Base-by-base conservation (phyloP, 495 filamentous ascomycete genomes). In the Penicillium herquei region DNA sequence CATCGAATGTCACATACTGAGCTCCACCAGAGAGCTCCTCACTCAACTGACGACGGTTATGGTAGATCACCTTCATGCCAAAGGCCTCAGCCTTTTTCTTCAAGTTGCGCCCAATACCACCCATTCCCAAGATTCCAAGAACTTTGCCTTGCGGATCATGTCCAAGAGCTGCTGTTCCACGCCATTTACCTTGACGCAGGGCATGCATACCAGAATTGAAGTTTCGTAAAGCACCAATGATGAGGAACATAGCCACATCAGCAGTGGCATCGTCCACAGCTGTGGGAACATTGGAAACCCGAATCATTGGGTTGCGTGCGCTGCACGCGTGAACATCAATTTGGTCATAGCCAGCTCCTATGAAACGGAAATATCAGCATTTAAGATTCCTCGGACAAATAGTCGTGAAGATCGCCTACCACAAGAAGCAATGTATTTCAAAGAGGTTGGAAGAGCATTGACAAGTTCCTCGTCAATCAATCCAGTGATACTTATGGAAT, bases 41-140 rank as follows among this genome's bases (percentile, higher is more conserved):
- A 53, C 70, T 78, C 45, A 87, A 61, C 51, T 75, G 65, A 12
- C 69, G 70, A 7, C 79, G 76, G 66, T 92, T 93, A 58, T 89
- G 75, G 58, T 93, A 93, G 32, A 83, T 74, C 5, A 88, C 80
- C 46, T 68, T 78, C 85, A 89, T 87, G 0, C 84, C 84, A 61
- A 89, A 84, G 7, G 78, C 81, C 57, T 74, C 71, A 0, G 80
- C 84, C 67, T 81, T 80, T 51, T 67, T 71, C 62, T 84, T 73
- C 60, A 82, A 46, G 54, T 83, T 80, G 3, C 82, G 75, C 1
- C 91, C 91, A 49, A 96, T 96, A 0, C 91, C 90, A 8, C 91
- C 91, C 88, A 96, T 92, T 7, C 91, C 91, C 37, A 96, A 64
- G 53, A 96, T 89, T 0, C 88, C 88, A 3, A 89, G 74, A 39